Base-by-base conservation (phyloP, 1,284 basidiomycete species). In the Paramarasmius palmivorus region DNA sequence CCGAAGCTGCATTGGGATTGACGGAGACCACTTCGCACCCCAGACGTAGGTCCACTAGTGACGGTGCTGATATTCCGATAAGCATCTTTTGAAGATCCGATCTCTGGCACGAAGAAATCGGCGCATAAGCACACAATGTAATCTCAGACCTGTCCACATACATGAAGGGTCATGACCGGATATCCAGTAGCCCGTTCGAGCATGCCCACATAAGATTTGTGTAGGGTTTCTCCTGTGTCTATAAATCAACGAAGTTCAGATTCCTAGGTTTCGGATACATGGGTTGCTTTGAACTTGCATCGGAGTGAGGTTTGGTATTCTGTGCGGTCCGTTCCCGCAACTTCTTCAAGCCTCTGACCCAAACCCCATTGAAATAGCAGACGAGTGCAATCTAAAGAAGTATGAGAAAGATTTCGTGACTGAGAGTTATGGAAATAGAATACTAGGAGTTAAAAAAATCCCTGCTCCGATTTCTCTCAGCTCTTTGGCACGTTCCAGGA, bases 341-440 rank as follows among this genome's bases (percentile, higher is more conserved):
- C 55, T 49, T 72, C 61, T 29, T 72, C 65, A n/a, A 83, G 65
- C 35, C 71, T 66, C 1, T 73, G 68, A 1, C 65, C 74, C 1
- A 82, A 65, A 4, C 80, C 82, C 81, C 81, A 84, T 5, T 77
- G 68, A 39, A 73, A 68, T 41, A 84, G 66, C 2, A 83, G 68
- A 15, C 78, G 68, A 14, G 71, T 71, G 10, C 78, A 58, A 57
- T 83, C 53, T 55, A 25, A 10, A 20, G 12, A 23, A 44, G 41
- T 84, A 80, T 0, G n/a, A n/a, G n/a, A n/a, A n/a, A n/a, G n/a
- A n/a, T n/a, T n/a, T n/a, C n/a, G n/a, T n/a, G n/a, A n/a, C n/a
- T n/a, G n/a, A n/a, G n/a, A n/a, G n/a, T n/a, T 12, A 12, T 20
- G 47, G 17, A 22, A 38, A 14, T 34, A 23, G 19, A n/a, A 23